Evolutionary conservation across 257 asterid species (phyloP).

Genomic region (Solanum commersonii): DNA sequence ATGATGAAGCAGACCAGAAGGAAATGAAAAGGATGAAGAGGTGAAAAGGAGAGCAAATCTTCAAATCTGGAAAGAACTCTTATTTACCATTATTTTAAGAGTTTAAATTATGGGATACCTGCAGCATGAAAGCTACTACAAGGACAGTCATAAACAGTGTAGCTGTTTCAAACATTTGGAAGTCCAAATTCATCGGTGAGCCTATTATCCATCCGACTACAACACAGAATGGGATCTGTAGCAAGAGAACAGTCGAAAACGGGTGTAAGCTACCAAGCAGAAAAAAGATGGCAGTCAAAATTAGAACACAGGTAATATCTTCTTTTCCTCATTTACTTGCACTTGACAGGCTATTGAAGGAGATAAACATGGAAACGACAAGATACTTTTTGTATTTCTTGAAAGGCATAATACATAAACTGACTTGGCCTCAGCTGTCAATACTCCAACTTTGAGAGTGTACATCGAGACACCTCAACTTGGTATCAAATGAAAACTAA

Average conservation of each 20-base stretch:
- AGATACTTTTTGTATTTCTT: not conserved
- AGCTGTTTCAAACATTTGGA: constrained; percentile 65
- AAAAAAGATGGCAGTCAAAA: not conserved
- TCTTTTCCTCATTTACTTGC: not conserved
- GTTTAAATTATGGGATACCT: not conserved
- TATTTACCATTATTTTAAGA: not conserved
- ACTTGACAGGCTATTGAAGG: not conserved
- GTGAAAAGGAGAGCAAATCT: not conserved
- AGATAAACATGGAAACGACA: not conserved
- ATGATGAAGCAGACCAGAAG: not conserved
- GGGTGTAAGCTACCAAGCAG: not conserved
- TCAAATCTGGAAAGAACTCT: not conserved
- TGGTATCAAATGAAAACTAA: not conserved
- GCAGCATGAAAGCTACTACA: constrained; percentile 71
- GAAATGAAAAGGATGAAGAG: not conserved
- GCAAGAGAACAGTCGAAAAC: not conserved
- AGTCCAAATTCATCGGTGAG: constrained; percentile 63
- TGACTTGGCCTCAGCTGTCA: not conserved
- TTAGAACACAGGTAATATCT: not conserved
- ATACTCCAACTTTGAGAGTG: not conserved
- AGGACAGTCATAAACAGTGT: constrained; percentile 71
- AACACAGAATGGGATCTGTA: constrained; percentile 66
- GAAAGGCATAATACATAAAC: not conserved
- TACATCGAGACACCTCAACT: not conserved
- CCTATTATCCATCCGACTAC: constrained; percentile 76